Conservation (phyloP, 2,329 filamentous ascomycete genomes). For the Monilinia vaccinii-corymbosi region DNA sequence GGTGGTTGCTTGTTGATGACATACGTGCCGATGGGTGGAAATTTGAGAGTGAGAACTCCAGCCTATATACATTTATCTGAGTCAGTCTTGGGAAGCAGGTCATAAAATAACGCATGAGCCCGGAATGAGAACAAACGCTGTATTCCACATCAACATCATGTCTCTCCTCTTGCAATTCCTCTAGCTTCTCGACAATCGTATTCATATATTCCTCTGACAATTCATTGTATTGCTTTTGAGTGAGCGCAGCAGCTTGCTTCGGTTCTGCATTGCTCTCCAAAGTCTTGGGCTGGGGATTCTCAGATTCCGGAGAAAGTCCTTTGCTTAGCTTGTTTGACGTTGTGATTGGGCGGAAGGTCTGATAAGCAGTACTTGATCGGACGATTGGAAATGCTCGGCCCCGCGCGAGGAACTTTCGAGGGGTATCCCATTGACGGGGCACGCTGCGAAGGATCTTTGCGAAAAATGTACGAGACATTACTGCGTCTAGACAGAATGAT, state of each 20-base stretch:
- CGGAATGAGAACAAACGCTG: constrained; percentile 51
- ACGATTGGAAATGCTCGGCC: neutral
- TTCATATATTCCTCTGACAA: constrained; percentile 69
- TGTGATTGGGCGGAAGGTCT: constrained; percentile 28
- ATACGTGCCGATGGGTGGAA: constrained; percentile 67
- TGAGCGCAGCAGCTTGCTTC: constrained; percentile 53
- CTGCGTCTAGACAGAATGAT: neutral
- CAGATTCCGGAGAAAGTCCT: constrained; percentile 51
- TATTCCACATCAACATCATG: constrained; percentile 84
- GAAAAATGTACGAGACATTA: constrained; percentile 5
- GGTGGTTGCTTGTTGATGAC: constrained; percentile 98
- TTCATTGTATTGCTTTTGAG: constrained; percentile 64
- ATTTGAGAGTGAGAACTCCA: constrained; percentile 71
- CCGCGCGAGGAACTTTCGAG: neutral
- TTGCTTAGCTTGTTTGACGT: constrained; percentile 31
- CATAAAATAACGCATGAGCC: neutral
- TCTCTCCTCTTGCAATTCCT: constrained; percentile 62
- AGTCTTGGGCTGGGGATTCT: constrained; percentile 41
- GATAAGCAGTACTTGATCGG: neutral
- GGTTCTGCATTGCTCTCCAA: constrained; percentile 34
- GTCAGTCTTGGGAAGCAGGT: neutral
- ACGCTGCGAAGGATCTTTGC: constrained; percentile 1
- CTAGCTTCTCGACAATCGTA: constrained; percentile 47
- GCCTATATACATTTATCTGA: constrained; percentile 42
- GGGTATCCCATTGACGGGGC: neutral